Conservation (phyloP, 2,329 filamentous ascomycete genomes). For the Geosmithia putterillii region DNA sequence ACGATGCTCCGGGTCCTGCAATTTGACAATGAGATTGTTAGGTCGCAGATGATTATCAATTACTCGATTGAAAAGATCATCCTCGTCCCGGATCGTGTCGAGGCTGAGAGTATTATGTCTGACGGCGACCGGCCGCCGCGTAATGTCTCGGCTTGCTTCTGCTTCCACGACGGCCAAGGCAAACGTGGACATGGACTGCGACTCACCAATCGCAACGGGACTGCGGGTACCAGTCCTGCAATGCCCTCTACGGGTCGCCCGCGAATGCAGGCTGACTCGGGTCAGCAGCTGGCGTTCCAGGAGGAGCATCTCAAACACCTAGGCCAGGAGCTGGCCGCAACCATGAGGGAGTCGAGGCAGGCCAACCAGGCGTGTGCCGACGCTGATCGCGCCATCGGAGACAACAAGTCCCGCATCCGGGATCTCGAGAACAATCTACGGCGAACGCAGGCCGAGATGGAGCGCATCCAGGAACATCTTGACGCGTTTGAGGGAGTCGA, state of each 20-base stretch:
- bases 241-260: slow-evolving; percentile 38
- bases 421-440: slow-evolving; percentile 42
- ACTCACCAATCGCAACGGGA: slow-evolving; percentile 31
- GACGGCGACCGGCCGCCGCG: slow-evolving; percentile 39
- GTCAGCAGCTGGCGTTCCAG: slow-evolving; percentile 47
- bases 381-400: slow-evolving; percentile 29
- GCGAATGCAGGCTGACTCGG: slow-evolving; percentile 72
- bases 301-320: slow-evolving; percentile 39
- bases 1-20: slow-evolving; percentile 73
- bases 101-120: slow-evolving; percentile 61
- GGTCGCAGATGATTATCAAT: slow-evolving; percentile 73
- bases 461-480: slow-evolving; percentile 40
- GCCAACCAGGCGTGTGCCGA: slow-evolving; percentile 29
- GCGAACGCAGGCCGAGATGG: slow-evolving; percentile 45
- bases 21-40: slow-evolving; percentile 68
- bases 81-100: slow-evolving; percentile 54
- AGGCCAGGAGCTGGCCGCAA: slow-evolving; percentile 36
- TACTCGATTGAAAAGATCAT: slow-evolving; percentile 75
- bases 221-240: slow-evolving; percentile 27
- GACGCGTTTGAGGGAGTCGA: slow-evolving; percentile 58
- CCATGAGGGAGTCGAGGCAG: slow-evolving; percentile 34
- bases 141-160: slow-evolving; percentile 65
- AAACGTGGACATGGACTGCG: slow-evolving; percentile 46
- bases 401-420: slow-evolving; percentile 22
- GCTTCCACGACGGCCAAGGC: slow-evolving; percentile 46